These are phyloP conservation scores for Candida silvicultrix DNA, from an alignment of 805 yeast genomes.

Conservation along the genomic window DNA sequence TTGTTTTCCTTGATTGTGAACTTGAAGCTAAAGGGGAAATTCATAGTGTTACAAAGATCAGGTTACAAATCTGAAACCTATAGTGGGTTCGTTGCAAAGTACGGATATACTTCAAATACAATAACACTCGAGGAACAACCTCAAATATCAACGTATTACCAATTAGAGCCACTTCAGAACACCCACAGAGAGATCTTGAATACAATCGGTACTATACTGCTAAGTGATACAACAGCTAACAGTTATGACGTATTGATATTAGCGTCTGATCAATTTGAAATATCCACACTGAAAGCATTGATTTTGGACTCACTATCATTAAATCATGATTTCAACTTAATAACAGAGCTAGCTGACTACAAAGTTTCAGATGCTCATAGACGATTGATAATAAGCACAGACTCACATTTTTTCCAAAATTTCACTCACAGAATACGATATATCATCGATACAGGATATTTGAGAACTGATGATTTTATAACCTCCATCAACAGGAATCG, in stretches of 20 bases:
- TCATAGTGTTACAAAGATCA: conserved; percentile 3
- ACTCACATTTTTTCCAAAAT: neutral
- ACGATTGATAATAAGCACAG: neutral
- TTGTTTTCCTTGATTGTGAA: neutral
- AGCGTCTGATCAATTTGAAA: neutral
- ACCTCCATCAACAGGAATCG: neutral
- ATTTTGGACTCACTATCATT: neutral
- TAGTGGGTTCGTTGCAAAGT: neutral
- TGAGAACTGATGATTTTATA: neutral
- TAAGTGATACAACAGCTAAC: neutral
- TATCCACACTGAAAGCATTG: neutral
- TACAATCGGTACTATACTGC: neutral
- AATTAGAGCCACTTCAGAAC: neutral
- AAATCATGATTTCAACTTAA: neutral
- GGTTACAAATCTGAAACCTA: neutral
- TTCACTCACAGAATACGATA: neutral
- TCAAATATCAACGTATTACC: neutral
- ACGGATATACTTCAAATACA: neutral
- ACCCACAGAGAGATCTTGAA: neutral
- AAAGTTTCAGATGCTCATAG: neutral
- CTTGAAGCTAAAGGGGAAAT: neutral
- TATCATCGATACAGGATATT: neutral
- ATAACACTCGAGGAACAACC: neutral
- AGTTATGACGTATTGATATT: neutral
- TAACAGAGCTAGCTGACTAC: neutral